phyloP scores from a whole-genome alignment of 768 basidiomycete genomes.

The Termitomyces titanicus region DNA sequence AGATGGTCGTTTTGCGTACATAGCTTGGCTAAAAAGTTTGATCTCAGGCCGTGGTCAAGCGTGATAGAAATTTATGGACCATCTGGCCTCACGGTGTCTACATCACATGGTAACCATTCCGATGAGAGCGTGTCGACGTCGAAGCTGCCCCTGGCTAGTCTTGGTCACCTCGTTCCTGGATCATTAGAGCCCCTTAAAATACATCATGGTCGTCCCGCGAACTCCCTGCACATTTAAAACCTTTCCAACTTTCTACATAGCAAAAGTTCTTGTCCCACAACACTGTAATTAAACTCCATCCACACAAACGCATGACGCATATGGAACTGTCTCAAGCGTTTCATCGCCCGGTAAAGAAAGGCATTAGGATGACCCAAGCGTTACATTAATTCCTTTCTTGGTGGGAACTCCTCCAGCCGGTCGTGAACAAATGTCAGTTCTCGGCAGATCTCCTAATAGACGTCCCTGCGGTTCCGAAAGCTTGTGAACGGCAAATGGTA shows the following conservation, averaged over 20 bases:
- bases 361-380: neutral
- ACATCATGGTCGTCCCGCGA: neutral
- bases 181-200: conserved; percentile 2
- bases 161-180: conserved; percentile 7
- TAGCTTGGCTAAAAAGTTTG: neutral
- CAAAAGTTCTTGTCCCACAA: too few species aligned
- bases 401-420: neutral
- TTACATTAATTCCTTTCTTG: neutral
- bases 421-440: neutral
- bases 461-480: conserved; percentile 8
- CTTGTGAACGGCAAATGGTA: neutral
- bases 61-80: neutral
- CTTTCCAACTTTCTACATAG: too few species aligned
- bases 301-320: too few species aligned
- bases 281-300: too few species aligned
- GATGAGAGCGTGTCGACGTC: conserved; percentile 15
- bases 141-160: neutral
- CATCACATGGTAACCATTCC: conserved; percentile 11
- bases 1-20: neutral
- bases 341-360: neutral
- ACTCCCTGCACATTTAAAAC: too few species aligned
- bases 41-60: neutral
- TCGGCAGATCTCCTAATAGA: neutral
- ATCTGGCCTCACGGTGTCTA: conserved; percentile 6
- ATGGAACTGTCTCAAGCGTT: too few species aligned